These are phyloP conservation scores for Leucocoprinus sp. DNA, from an alignment of 768 basidiomycete species.

Conservation along the genomic window DNA sequence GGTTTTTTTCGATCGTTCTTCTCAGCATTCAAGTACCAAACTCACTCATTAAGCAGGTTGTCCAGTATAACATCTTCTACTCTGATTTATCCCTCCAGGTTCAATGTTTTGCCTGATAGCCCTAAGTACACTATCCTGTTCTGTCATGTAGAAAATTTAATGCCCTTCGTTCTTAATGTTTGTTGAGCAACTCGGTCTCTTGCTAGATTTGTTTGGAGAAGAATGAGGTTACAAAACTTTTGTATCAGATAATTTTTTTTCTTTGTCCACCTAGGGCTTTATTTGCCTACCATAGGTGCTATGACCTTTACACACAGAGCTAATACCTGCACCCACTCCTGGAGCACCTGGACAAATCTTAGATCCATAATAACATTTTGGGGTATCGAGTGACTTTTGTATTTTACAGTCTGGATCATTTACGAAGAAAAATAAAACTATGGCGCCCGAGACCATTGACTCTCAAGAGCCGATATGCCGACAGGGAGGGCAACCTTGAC, in stretches of 20 bases:
- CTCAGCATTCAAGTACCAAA: constrained; percentile 4
- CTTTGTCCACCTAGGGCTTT: no score
- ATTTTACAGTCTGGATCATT: no score
- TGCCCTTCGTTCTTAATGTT: neutral
- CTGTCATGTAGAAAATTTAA: constrained; percentile 9
- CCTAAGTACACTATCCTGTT: constrained; percentile 3
- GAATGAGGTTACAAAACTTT: no score
- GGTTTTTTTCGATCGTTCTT: constrained; percentile 11
- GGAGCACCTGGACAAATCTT: no score
- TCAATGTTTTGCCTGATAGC: constrained; percentile 6
- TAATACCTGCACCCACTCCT: no score
- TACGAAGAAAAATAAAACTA: constrained; percentile 21
- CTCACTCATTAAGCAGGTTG: constrained; percentile 9
- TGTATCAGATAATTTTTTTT: no score
- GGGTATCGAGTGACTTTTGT: no score
- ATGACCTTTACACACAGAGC: no score
- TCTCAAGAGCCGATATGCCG: constrained; percentile 57
- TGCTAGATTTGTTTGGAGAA: neutral
- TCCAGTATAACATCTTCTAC: constrained; percentile 14
- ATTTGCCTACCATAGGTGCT: no score
- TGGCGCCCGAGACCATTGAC: constrained; percentile 63
- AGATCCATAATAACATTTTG: no score
- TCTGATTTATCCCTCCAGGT: constrained; percentile 3
- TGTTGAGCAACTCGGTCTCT: neutral
- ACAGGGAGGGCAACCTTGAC: constrained; percentile 54